These are phyloP conservation scores for Mycena galopus DNA, from an alignment of 768 basidiomycete species.

Conservation along the genomic window DNA sequence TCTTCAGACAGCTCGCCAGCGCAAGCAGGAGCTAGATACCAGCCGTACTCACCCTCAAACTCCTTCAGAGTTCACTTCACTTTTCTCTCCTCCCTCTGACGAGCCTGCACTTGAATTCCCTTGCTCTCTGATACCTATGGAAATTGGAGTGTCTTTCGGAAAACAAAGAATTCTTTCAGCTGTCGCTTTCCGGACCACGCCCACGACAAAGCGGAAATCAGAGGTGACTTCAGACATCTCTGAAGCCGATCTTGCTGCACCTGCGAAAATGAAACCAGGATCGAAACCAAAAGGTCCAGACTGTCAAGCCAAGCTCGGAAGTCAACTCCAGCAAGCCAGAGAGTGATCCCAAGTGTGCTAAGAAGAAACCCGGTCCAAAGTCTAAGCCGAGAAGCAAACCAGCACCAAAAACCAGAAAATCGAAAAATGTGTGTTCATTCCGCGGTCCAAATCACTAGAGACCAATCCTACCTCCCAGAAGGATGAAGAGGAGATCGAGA, in stretches of 20 bases:
- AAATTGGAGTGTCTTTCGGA: not conserved
- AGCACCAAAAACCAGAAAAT: not conserved
- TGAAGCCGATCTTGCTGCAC: not conserved
- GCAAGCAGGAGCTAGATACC: not conserved
- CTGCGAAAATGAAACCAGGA: not conserved
- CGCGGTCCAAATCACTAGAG: not conserved
- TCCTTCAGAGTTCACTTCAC: constrained; percentile 8
- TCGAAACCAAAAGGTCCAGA: too few species aligned
- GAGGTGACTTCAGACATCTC: constrained; percentile 18
- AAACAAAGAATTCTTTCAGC: not conserved
- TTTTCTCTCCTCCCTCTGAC: not conserved
- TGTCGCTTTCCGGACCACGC: constrained; percentile 2
- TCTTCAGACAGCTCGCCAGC: not conserved
- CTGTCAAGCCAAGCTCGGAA: too few species aligned
- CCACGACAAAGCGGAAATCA: constrained; percentile 10
- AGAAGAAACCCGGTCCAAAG: not conserved
- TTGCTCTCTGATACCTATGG: not conserved
- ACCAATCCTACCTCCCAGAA: not conserved
- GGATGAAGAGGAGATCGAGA: not conserved
- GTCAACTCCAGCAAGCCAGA: not conserved
- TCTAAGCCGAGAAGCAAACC: not conserved
- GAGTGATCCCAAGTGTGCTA: not conserved
- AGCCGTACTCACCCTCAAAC: constrained; percentile 16
- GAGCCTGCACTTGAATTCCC: not conserved
- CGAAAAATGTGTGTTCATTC: not conserved